These are phyloP conservation scores for Pythium myriotylum DNA, from an alignment of 352 stramenopile genomes.

Conservation along the genomic window DNA sequence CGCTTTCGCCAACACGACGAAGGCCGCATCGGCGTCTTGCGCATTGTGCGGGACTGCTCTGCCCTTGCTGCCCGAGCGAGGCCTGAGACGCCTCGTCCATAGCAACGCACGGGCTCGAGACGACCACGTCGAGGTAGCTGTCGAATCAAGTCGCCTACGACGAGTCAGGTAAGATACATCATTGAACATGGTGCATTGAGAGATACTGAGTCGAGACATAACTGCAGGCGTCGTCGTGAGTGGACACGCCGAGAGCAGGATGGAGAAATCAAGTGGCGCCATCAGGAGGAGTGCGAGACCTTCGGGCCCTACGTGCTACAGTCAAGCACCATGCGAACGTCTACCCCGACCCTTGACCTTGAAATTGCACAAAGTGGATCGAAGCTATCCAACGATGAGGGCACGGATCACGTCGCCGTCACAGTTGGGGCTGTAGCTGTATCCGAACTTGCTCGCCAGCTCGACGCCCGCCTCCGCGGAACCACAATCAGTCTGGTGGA, in stretches of 20 bases:
- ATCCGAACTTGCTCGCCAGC: background rate
- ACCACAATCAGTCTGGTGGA: background rate
- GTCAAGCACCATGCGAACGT: background rate
- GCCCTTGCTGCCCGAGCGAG: background rate
- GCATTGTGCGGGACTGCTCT: constrained; percentile 5
- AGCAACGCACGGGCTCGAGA: background rate
- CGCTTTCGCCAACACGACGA: constrained; percentile 8
- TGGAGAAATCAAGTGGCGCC: background rate
- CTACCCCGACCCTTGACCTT: no score
- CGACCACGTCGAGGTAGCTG: background rate
- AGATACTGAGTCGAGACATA: background rate
- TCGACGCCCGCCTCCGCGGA: background rate
- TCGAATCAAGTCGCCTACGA: background rate
- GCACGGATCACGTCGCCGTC: no score
- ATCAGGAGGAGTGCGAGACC: background rate
- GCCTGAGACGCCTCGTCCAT: background rate
- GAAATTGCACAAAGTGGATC: no score
- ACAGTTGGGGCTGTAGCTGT: no score
- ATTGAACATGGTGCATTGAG: no score
- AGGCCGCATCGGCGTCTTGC: background rate
- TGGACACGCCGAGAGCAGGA: constrained; percentile 5
- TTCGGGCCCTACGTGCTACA: constrained; percentile 5
- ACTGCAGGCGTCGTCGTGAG: constrained; percentile 9
- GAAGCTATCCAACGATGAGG: no score
- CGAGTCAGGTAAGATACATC: constrained; percentile 5